Evolutionary conservation across 805 yeast species (phyloP), one percentile per base, ranked within the genome.

Genomic region (Clavispora asparagi): DNA sequence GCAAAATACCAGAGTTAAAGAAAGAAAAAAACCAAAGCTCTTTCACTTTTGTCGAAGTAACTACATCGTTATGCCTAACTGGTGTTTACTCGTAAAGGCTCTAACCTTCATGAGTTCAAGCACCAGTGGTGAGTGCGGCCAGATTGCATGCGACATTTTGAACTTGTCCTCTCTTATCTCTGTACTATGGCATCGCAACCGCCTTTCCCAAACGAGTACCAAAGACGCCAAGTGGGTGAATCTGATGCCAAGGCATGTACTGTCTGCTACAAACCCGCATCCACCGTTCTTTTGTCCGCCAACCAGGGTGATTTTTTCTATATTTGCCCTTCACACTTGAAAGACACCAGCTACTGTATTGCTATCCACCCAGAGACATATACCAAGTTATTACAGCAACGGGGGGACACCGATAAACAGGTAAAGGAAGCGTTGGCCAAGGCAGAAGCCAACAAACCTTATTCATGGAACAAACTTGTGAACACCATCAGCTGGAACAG

Each of bases 221-320:
- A 53, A 11, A 52, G 67, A 29, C 64, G 76, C 41, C 63, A 62
- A 43, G 83, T 75, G 11, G 70, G 78, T 1, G 65, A 60, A 1
- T 45, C 56, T 4, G 76, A 72, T 45, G 44, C 72, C 25, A 74
- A 67, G 51, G 58, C 83, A 1, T 80, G 85, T 56, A 51, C 49
- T 17, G 59, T 79, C 12, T 80, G 85, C 62, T 78, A 63, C 59
- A 78, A 77, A 51, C 74, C 80, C 1, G 61, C 80, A 0, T 41
- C 61, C 6, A 54, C 71, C 0, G 84, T 79, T 11, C 56, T 80
- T 29, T 59, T 80, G 7, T 62, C 79, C 2, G 65, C 67, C 26
- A 73, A 69, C 46, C 73, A 73, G 39, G 63, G 58, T 4, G 85
- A 79, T 56, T 79, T 77, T 65, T 76, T 80, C 55, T 79, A 78